Evolutionary conservation across 768 basidiomycete species (phyloP).

Genomic region (Infundibulicybe gibba): DNA sequence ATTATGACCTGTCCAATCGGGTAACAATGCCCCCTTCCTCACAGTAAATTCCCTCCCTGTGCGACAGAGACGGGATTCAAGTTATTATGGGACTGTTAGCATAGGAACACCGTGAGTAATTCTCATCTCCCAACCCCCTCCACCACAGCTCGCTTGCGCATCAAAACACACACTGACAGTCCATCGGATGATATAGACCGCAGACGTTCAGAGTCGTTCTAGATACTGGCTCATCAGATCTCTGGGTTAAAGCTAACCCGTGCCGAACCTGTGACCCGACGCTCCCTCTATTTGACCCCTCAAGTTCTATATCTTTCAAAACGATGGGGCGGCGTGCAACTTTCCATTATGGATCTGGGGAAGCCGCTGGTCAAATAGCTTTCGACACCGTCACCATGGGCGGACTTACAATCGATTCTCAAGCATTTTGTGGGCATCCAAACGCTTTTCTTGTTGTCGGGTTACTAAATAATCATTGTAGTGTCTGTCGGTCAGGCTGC

Average conservation of each 20-base stretch:
- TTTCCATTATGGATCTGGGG: slow-evolving; percentile 71
- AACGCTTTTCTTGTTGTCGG: neutral
- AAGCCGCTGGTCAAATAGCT: too few species aligned
- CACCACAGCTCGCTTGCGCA: neutral
- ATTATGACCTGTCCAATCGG: neutral
- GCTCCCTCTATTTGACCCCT: too few species aligned
- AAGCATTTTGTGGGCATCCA: slow-evolving; percentile 39
- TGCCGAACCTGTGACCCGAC: slow-evolving; percentile 38
- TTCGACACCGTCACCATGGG: too few species aligned
- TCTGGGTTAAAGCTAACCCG: slow-evolving; percentile 71
- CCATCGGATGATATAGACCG: too few species aligned
- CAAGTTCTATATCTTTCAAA: too few species aligned
- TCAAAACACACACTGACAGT: too few species aligned
- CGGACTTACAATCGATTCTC: too few species aligned
- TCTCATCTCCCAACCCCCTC: neutral
- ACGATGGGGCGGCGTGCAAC: slow-evolving; percentile 9
- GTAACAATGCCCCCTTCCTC: too few species aligned
- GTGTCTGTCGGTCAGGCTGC: slow-evolving; percentile 59
- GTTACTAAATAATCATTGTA: slow-evolving; percentile 25
- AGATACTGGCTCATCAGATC: too few species aligned
- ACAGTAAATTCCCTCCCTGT: neutral
- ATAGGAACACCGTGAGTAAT: too few species aligned
- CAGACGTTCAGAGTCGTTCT: slow-evolving; percentile 78
- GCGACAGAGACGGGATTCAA: too few species aligned
- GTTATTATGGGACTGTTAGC: too few species aligned